Conservation (phyloP, 2,329 filamentous ascomycete species). For the Penicillium sp. region DNA sequence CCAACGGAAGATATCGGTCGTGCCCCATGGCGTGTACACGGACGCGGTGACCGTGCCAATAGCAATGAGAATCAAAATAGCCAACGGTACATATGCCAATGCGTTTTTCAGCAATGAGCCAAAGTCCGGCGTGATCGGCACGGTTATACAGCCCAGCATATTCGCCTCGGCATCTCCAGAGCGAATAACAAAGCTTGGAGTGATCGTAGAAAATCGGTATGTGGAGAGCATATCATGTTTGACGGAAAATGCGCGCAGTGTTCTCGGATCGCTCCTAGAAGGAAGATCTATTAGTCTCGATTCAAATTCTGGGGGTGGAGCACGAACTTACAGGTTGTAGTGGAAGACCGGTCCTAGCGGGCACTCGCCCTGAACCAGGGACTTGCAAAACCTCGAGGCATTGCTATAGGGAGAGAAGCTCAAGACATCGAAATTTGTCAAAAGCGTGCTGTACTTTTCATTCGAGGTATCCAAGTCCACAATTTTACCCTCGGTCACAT, state of each 20-base stretch:
- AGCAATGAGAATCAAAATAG: conserved; percentile 76
- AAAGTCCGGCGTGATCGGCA: conserved; percentile 80
- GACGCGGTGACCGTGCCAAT: conserved; percentile 80
- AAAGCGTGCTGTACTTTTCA: conserved; percentile 70
- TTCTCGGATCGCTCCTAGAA: conserved; percentile 45
- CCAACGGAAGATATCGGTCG: conserved; percentile 87
- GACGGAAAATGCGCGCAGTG: conserved; percentile 71
- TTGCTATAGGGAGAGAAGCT: conserved; percentile 69
- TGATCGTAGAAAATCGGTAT: conserved; percentile 83
- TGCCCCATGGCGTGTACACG: conserved; percentile 92
- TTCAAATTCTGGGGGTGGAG: neutral
- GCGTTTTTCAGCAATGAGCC: conserved; percentile 67
- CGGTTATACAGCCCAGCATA: conserved; percentile 74
- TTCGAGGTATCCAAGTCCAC: conserved; percentile 58
- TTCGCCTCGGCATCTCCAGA: conserved; percentile 67
- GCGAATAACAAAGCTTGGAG: conserved; percentile 69
- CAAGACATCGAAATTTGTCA: conserved; percentile 69
- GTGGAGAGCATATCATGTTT: conserved; percentile 73
- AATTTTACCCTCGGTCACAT: conserved; percentile 73
- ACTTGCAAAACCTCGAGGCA: conserved; percentile 65
- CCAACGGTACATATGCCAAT: conserved; percentile 72
- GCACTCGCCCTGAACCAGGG: conserved; percentile 62
- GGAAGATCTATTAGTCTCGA: neutral
- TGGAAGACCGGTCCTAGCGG: conserved; percentile 74
- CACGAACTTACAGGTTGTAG: conserved; percentile 49